phyloP scores from a whole-genome alignment of 1,139 yeast genomes.

The Taphrina flavorubra region DNA sequence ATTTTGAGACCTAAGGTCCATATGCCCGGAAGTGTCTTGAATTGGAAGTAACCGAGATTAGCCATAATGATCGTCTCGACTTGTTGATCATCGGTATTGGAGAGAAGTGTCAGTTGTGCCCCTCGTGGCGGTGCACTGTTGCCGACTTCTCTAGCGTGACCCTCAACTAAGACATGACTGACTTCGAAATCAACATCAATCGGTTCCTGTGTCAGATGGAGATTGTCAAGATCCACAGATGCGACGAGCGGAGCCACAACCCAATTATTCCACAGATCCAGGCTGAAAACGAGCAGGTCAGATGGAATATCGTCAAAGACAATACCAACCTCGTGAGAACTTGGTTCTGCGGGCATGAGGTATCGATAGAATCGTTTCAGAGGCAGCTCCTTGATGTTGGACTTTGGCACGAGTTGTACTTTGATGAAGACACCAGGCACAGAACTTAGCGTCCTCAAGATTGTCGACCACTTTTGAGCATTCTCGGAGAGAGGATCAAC shows the following conservation, averaged over 20 bases:
- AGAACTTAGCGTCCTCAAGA: conserved; percentile 57
- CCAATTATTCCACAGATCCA: conserved; percentile 74
- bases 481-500: conserved; percentile 74
- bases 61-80: conserved; percentile 74
- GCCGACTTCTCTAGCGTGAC: conserved; percentile 62
- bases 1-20: conserved; percentile 61
- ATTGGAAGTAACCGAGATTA: conserved; percentile 75
- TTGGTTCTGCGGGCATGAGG: conserved; percentile 51
- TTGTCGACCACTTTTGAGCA: conserved; percentile 66
- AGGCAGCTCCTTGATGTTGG: conserved; percentile 56
- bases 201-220: conserved; percentile 54
- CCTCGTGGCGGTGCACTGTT: conserved; percentile 58
- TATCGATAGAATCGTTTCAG: conserved; percentile 67
- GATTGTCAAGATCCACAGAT: conserved; percentile 66
- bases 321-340: conserved; percentile 48
- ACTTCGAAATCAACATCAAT: conserved; percentile 59
- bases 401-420: conserved; percentile 66
- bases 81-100: conserved; percentile 46
- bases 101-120: conserved; percentile 56
- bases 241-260: conserved; percentile 60
- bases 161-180: conserved; percentile 67
- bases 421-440: conserved; percentile 56
- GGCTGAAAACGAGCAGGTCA: conserved; percentile 59
- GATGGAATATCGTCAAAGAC: conserved; percentile 57
- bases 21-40: conserved; percentile 70